Base-by-base conservation (phyloP, 257 asterid genomes). In the Salvia splendens region DNA sequence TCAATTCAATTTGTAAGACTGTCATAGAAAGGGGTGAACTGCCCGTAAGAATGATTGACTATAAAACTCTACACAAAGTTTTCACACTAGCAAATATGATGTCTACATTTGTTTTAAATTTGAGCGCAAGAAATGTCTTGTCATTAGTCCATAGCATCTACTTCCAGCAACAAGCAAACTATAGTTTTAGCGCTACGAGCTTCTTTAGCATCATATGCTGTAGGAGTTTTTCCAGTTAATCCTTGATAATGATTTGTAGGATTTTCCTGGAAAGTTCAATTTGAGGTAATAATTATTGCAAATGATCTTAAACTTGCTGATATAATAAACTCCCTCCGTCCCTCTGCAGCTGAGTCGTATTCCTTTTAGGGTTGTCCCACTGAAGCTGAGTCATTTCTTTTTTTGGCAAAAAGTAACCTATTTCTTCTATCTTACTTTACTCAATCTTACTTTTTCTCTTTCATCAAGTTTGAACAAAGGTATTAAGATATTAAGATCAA, bases 251-350 rank as follows among this genome's bases (percentile, higher is more conserved):
- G 14, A 60, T 36, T 5, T 58, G 63, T 8, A 12, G 50, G 50
- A 45, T 12, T 52, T 64, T 20, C 1, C 58, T 45, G 46, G 32
- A 3, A 32, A 42, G 43, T 14, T 67, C 45, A 35, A 66, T 17
- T 54, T 42, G 17, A 43, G 54, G 45, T 8, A 54, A n/a, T 40
- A 33, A 42, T 1, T 24, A 40, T 50, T 12, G 42, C 32, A 70
- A 48, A 41, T 66, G 6, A 38, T 52, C 12, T 12, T 59, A 40
- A 15, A 50, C 75, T 49, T 60, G 4, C 67, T 56, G 15, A 50
- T 64, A 35, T 47, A 57, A 11, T 12, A 43, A 33, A n/a, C 24
- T 20, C 24, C 24, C 24, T 20, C 24, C 24, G 24, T 20, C 24
- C 24, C 24, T 20, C 24, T 20, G 24, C 24, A 20, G 24, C 24